Conservation (phyloP, 2,329 filamentous ascomycete species). For the Tolypocladium ophioglossoides region DNA sequence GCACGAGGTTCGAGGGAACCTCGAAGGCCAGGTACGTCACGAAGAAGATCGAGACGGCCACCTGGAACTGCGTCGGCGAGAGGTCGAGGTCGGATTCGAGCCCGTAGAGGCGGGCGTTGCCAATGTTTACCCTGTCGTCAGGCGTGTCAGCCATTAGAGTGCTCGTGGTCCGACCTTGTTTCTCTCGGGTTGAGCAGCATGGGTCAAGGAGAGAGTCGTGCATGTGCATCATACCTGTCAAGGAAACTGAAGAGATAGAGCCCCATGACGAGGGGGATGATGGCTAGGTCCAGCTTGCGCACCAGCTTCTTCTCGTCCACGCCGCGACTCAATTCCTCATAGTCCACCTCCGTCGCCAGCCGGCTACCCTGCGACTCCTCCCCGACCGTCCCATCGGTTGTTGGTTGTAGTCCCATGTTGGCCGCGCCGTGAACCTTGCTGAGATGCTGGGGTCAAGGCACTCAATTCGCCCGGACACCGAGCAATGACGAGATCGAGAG, state of each 20-base stretch:
- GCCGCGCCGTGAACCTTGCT: background rate
- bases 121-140: constrained; percentile 52
- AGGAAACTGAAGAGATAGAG: constrained; percentile 68
- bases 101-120: constrained; percentile 57
- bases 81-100: constrained; percentile 54
- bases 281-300: constrained; percentile 51
- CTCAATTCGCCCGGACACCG: background rate
- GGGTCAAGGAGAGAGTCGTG: background rate
- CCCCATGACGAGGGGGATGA: constrained; percentile 57
- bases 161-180: too few relatives aligned
- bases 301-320: constrained; percentile 44
- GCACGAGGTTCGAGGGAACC: constrained; percentile 53
- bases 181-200: too few relatives aligned
- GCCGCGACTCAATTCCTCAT: background rate
- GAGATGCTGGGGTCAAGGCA: too few relatives aligned
- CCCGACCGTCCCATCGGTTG: background rate
- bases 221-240: constrained; percentile 37
- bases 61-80: constrained; percentile 55
- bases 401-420: background rate
- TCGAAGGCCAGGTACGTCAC: constrained; percentile 54
- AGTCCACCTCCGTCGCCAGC: background rate
- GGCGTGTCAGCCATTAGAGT: background rate
- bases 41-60: constrained; percentile 56
- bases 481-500: background rate
- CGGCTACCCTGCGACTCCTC: background rate